phyloP scores from a whole-genome alignment of 139 green algal species.

The Raphidocelis subcapitata region DNA sequence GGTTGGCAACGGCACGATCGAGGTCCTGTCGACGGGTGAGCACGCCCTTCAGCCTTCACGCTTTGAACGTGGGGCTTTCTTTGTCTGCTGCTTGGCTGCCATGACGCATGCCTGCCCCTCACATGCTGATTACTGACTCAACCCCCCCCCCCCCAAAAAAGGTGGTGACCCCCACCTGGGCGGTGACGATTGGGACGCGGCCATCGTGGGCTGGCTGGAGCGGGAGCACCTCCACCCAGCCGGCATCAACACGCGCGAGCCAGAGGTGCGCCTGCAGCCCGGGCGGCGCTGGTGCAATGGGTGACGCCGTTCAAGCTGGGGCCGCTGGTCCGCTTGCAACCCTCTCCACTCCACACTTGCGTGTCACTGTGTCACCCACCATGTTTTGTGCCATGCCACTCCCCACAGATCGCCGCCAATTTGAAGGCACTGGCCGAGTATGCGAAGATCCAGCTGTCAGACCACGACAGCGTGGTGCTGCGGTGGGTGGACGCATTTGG shows the following conservation, averaged over 20 bases:
- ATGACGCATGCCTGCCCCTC: no score
- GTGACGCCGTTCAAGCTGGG: no score
- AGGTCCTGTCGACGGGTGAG: constrained; percentile 81
- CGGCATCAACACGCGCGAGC: constrained; percentile 6
- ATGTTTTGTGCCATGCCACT: no score
- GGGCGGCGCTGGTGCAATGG: no score
- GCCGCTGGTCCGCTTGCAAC: no score
- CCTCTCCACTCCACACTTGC: no score
- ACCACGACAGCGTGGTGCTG: constrained; percentile 41
- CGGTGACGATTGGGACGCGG: constrained; percentile 84
- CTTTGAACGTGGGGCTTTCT: no score
- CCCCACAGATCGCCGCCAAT: constrained; percentile 62
- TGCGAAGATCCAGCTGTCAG: constrained; percentile 76
- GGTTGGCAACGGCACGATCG: constrained; percentile 78
- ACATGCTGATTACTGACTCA: no score
- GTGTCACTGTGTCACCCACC: no score
- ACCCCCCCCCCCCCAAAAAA: constrained; percentile 14
- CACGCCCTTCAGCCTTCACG: no score
- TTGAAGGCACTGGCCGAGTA: constrained; percentile 66
- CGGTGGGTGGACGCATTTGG: constrained; percentile 35
- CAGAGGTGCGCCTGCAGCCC: no score
- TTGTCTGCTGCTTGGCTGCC: no score
- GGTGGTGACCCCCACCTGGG: constrained; percentile 81
- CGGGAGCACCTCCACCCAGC: constrained; percentile 50
- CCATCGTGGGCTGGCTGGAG: constrained; percentile 66